Conservation (phyloP, 2,329 filamentous ascomycete genomes). For the Rhynchosporium graminicola region DNA sequence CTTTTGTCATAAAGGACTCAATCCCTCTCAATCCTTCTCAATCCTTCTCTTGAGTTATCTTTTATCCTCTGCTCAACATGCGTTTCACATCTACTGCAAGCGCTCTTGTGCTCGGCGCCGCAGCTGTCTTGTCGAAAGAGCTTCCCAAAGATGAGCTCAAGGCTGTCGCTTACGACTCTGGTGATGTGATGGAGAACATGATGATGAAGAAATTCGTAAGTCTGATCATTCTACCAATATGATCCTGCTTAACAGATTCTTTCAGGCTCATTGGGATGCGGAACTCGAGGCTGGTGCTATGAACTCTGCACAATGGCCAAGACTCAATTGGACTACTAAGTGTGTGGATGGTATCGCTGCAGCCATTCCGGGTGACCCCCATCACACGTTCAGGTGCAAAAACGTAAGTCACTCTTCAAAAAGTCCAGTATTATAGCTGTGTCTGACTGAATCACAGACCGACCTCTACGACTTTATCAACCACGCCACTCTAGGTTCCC, state of each 20-base stretch:
- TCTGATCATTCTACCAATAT: background rate
- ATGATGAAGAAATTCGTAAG: slow-evolving; percentile 10
- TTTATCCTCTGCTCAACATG: slow-evolving; percentile 11
- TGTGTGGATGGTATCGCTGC: slow-evolving; percentile 15
- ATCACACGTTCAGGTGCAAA: slow-evolving; percentile 17
- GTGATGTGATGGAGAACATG: slow-evolving; percentile 14
- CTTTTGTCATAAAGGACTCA: slow-evolving; percentile 14
- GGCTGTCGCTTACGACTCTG: slow-evolving; percentile 14
- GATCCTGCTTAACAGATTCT: background rate
- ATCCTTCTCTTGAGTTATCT: slow-evolving; percentile 8
- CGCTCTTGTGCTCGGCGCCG: slow-evolving; percentile 10
- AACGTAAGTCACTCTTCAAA: background rate
- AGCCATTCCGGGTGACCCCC: slow-evolving; percentile 15
- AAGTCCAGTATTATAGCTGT: background rate
- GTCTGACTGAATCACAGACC: slow-evolving; percentile 12
- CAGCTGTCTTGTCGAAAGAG: slow-evolving; percentile 12
- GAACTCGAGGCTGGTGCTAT: slow-evolving; percentile 16
- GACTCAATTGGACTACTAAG: slow-evolving; percentile 9
- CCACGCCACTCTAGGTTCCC: slow-evolving; percentile 27
- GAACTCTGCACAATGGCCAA: slow-evolving; percentile 17
- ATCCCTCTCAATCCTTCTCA: slow-evolving; percentile 13
- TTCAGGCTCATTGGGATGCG: slow-evolving; percentile 12
- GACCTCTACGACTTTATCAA: slow-evolving; percentile 32
- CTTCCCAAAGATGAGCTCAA: slow-evolving; percentile 14
- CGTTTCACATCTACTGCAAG: slow-evolving; percentile 13